Percentiles rank a stretch among this genome's conserved stretches.
Evolutionary conservation across 2,329 filamentous ascomycete genomes (phyloP).

Genomic region (Mycosphaerelloides madeirae): DNA sequence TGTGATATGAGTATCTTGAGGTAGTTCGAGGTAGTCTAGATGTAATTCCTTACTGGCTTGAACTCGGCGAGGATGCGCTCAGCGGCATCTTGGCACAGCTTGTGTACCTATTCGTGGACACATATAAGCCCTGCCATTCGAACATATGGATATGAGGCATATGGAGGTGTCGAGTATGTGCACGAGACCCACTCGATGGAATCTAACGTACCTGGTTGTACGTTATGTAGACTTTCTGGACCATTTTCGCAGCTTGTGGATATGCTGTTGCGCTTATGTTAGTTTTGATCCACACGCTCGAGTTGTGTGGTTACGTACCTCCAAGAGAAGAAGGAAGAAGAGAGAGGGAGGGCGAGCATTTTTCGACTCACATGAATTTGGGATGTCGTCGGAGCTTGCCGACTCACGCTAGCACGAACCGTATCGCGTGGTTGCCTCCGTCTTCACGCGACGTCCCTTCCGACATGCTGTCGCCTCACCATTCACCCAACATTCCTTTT

Average conservation of each 20-base stretch:
- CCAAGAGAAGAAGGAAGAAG: constrained; percentile 2
- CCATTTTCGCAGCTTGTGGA: constrained; percentile 10
- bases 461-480: too few relatives aligned
- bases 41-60: constrained; percentile 51
- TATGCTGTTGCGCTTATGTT: not conserved
- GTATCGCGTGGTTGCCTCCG: too few relatives aligned
- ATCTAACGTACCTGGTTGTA: constrained; percentile 20
- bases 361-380: not conserved
- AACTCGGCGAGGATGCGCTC: constrained; percentile 76
- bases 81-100: constrained; percentile 86
- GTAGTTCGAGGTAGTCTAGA: too few relatives aligned
- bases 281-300: not conserved
- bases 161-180: too few relatives aligned
- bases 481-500: too few relatives aligned
- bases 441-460: too few relatives aligned
- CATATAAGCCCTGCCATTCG: not conserved
- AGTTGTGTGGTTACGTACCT: constrained; percentile 4
- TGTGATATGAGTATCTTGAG: too few relatives aligned
- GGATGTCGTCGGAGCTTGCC: not conserved
- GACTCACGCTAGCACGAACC: not conserved
- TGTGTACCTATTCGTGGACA: constrained; percentile 86
- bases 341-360: not conserved
- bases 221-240: constrained; percentile 22
- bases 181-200: not conserved
- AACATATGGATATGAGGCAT: too few relatives aligned